phyloP scores from a whole-genome alignment of 352 stramenopile species.

The Phytophthora europaea region DNA sequence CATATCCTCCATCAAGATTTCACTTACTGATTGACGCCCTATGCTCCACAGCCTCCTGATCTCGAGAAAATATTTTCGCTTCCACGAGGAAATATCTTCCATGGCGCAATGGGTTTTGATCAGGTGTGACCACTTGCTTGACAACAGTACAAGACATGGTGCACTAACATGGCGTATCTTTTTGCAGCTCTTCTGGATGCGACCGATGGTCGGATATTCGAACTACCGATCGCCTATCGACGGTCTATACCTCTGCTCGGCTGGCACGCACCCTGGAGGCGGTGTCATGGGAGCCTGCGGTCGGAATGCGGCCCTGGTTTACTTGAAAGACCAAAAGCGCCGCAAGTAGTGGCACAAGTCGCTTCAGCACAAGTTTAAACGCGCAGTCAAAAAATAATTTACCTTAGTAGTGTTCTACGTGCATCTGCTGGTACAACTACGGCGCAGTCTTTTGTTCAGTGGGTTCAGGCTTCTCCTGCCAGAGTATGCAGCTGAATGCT shows the following conservation, averaged over 20 bases:
- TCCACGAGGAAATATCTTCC: constrained; percentile 91
- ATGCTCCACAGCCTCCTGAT: constrained; percentile 69
- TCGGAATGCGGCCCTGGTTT: constrained; percentile 84
- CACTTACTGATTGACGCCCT: neutral
- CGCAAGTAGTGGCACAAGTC: neutral
- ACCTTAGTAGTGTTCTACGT: constrained; percentile 48
- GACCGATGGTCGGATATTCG: constrained; percentile 84
- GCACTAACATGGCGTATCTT: constrained; percentile 1
- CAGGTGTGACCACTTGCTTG: constrained; percentile 51
- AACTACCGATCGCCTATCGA: constrained; percentile 86
- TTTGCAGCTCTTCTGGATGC: constrained; percentile 86
- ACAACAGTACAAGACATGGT: neutral
- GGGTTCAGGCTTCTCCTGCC: constrained; percentile 68
- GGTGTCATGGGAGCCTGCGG: constrained; percentile 93
- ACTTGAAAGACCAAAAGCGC: constrained; percentile 64
- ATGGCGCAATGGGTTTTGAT: constrained; percentile 91
- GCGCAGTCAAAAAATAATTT: constrained; percentile 48
- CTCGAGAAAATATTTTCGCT: constrained; percentile 91
- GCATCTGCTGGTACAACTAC: constrained; percentile 49
- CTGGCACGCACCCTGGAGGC: constrained; percentile 90
- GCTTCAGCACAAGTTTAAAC: constrained; percentile 5
- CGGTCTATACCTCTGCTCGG: constrained; percentile 88
- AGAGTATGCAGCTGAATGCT: constrained; percentile 88
- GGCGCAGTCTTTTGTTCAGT: constrained; percentile 39
- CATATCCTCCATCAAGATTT: neutral